Evolutionary conservation across 164 flowering plant genomes (phyloP), one percentile per base, ranked within the genome.

Genomic region (Berberis thunbergii): DNA sequence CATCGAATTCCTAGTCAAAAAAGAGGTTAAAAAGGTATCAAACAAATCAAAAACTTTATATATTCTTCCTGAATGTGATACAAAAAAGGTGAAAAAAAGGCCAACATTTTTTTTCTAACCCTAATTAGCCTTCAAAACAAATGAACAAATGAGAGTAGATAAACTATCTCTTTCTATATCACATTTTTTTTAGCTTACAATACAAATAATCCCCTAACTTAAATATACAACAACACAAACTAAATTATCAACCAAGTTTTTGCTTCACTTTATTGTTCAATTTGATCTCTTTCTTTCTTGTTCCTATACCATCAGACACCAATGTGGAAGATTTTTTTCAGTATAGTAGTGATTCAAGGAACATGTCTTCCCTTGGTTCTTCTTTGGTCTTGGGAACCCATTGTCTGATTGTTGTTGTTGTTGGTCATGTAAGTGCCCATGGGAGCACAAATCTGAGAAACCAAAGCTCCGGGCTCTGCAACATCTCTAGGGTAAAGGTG

Each of bases 401-500:
- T n/a, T n/a, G n/a, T n/a, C n/a, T n/a, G n/a, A n/a, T n/a, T n/a
- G n/a, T 43, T 62, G 61, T 43, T 55, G 65, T 41, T 10, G 44
- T 63, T 69, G 69, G 11, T 61, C 69, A 57, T 66, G 65, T 54
- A 65, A 49, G 64, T 45, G 52, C 41, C 10, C 58, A 58, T 57
- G 7, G 61, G 26, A 48, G 60, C 64, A 7, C 60, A 61, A 13
- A 60, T 70, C 74, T 6, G 74, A 68, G 65, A 65, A 71, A 3
- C 72, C 72, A 43, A 53, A 68, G 39, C 64, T 58, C 45, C 62
- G 73, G 74, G 63, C 64, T 64, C 42, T 60, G 70, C 66, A 73
- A 56, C 74, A 73, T 76, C 61, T 76, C 83, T n/a, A 83, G 77
- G 45, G 84, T 79, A 43, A 72, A 79, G 9, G 88, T 50, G 77